phyloP scores from a whole-genome alignment of 805 yeast species.

The Zygoascus tannicola region DNA sequence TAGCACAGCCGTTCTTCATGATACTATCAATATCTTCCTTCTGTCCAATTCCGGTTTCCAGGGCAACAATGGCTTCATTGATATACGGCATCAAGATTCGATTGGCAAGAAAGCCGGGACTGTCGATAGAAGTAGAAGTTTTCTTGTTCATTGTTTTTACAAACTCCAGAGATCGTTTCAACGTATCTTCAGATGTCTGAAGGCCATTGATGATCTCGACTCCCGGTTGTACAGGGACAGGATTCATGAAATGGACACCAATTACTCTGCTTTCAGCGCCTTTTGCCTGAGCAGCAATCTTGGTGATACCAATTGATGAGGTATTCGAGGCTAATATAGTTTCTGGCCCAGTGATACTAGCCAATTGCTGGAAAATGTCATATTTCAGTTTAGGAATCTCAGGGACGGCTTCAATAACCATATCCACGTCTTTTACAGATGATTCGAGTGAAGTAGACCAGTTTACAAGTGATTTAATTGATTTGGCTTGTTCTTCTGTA shows the following conservation, averaged over 20 bases:
- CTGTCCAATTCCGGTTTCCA: conserved; percentile 33
- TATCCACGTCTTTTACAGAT: conserved; percentile 27
- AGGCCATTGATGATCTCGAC: conserved; percentile 35
- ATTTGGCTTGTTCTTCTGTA: conserved; percentile 24
- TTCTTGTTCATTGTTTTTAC: conserved; percentile 30
- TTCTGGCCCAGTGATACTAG: conserved; percentile 20
- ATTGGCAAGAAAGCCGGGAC: conserved; percentile 38
- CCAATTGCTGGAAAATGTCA: conserved; percentile 29
- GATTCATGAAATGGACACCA: conserved; percentile 38
- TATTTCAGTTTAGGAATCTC: conserved; percentile 31
- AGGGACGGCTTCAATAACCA: conserved; percentile 37
- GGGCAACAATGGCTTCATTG: conserved; percentile 34
- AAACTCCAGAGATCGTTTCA: conserved; percentile 25
- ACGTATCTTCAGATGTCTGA: conserved; percentile 32
- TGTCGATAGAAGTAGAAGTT: conserved; percentile 30
- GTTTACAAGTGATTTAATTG: conserved; percentile 22
- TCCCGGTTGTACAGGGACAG: conserved; percentile 38
- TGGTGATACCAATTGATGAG: conserved; percentile 35
- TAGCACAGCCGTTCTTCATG: conserved; percentile 38
- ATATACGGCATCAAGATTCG: conserved; percentile 36
- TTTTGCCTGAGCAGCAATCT: conserved; percentile 35
- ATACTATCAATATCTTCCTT: conserved; percentile 36
- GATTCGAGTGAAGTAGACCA: conserved; percentile 19
- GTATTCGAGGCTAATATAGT: conserved; percentile 35
- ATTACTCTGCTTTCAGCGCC: conserved; percentile 34